Evolutionary conservation across 768 basidiomycete genomes (phyloP).

Genomic region (Auricularia cornea): DNA sequence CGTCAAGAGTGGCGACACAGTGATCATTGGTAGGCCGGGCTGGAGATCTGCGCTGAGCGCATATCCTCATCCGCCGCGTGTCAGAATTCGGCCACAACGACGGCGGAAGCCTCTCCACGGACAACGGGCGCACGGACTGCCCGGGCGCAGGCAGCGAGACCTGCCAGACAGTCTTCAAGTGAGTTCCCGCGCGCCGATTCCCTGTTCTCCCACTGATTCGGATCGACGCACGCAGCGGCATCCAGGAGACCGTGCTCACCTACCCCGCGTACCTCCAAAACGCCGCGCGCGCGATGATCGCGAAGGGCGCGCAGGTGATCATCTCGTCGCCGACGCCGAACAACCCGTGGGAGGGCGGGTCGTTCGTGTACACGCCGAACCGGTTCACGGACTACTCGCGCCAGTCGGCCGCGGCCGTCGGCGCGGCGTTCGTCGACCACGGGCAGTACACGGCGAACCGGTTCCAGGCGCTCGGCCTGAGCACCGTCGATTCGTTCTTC

Average conservation of each 20-base stretch:
- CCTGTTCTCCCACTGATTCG: neutral
- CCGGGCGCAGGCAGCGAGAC: neutral
- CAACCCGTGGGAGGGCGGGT: constrained; percentile 30
- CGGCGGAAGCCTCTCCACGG: constrained; percentile 17
- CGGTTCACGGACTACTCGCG: constrained; percentile 41
- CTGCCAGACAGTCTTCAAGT: neutral
- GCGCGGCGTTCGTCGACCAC: constrained; percentile 38
- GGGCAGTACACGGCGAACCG: constrained; percentile 37
- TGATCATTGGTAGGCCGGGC: constrained; percentile 24
- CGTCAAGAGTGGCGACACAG: constrained; percentile 15
- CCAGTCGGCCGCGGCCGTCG: constrained; percentile 28
- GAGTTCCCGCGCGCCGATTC: neutral
- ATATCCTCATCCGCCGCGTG: too few relatives aligned
- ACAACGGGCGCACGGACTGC: constrained; percentile 5
- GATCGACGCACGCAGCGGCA: constrained; percentile 25
- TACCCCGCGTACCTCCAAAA: constrained; percentile 41
- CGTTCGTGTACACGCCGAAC: constrained; percentile 27
- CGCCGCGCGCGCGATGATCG: constrained; percentile 31
- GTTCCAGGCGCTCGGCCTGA: constrained; percentile 32
- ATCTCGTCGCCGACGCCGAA: constrained; percentile 41
- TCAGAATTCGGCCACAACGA: constrained; percentile 42
- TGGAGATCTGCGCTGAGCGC: neutral
- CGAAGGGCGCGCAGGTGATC: constrained; percentile 41
- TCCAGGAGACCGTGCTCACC: constrained; percentile 32
- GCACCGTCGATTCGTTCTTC: constrained; percentile 31